Evolutionary conservation across 1,284 basidiomycete species (phyloP).

Genomic region (Melampsora occidentalis): DNA sequence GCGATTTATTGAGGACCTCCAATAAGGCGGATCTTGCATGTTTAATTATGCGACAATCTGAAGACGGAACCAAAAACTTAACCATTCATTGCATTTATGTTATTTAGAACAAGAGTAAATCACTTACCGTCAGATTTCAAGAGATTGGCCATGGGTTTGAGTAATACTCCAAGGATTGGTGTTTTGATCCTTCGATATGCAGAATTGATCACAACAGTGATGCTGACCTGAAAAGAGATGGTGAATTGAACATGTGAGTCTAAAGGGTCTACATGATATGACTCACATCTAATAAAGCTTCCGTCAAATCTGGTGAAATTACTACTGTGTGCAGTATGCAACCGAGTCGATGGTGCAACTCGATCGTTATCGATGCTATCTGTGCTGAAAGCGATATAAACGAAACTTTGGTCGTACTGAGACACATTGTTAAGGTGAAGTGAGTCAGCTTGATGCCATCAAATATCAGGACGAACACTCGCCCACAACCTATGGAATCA

Average conservation of each 20-base stretch:
- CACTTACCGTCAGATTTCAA: slow-evolving; percentile 25
- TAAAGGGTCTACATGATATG: background rate
- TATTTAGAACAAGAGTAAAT: too few species aligned
- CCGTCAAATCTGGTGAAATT: slow-evolving; percentile 20
- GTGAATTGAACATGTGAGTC: background rate
- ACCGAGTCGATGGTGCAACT: slow-evolving; percentile 32
- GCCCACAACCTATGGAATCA: too few species aligned
- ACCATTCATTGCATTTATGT: background rate
- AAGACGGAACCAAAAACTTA: background rate
- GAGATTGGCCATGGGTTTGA: slow-evolving; percentile 20
- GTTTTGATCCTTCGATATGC: slow-evolving; percentile 40
- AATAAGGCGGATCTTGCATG: background rate
- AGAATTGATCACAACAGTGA: slow-evolving; percentile 20
- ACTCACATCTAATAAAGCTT: slow-evolving; percentile 28
- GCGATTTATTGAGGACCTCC: background rate
- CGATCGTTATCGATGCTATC: slow-evolving; percentile 35
- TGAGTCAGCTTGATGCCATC: too few species aligned
- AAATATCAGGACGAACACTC: too few species aligned
- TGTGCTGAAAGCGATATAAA: slow-evolving; percentile 42
- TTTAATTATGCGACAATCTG: background rate
- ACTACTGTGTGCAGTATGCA: slow-evolving; percentile 5
- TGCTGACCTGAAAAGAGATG: slow-evolving; percentile 13
- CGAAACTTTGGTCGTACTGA: slow-evolving; percentile 33
- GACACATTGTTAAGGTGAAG: background rate
- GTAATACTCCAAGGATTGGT: slow-evolving; percentile 13